These are phyloP conservation scores for Priceomyces castillae DNA, from an alignment of 805 yeast genomes.

Conservation along the genomic window DNA sequence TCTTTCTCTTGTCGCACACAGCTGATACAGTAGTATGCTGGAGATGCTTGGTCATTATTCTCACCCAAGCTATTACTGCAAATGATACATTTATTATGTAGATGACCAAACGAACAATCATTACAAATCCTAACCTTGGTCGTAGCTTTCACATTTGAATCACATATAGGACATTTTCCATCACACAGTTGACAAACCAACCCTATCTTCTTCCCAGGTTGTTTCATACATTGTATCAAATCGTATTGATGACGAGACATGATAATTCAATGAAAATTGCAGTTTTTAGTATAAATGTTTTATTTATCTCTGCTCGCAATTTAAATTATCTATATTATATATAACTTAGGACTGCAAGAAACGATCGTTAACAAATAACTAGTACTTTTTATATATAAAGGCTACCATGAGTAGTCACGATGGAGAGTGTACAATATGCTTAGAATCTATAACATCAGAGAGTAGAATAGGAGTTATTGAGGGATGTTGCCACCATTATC, in stretches of 20 bases:
- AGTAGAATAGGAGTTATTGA: conserved; percentile 24
- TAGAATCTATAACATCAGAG: conserved; percentile 29
- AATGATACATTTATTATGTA: conserved; percentile 65
- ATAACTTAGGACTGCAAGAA: background rate
- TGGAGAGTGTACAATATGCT: conserved; percentile 59
- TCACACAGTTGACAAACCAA: conserved; percentile 81
- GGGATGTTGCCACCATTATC: conserved; percentile 54
- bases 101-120: conserved; percentile 76
- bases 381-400: background rate
- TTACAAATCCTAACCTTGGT: conserved; percentile 72
- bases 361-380: background rate
- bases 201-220: conserved; percentile 74
- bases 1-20: conserved; percentile 78
- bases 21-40: conserved; percentile 80
- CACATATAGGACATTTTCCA: conserved; percentile 89
- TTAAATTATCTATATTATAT: background rate
- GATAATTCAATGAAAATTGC: background rate
- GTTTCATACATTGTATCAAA: conserved; percentile 77
- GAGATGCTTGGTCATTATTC: conserved; percentile 37
- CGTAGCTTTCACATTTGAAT: conserved; percentile 73
- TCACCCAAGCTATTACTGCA: conserved; percentile 66
- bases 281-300: background rate
- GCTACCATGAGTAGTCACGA: conserved; percentile 5
- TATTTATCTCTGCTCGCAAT: background rate
- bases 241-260: conserved; percentile 94